phyloP scores from a whole-genome alignment of 345 rosid species.

The Salix brachista region DNA sequence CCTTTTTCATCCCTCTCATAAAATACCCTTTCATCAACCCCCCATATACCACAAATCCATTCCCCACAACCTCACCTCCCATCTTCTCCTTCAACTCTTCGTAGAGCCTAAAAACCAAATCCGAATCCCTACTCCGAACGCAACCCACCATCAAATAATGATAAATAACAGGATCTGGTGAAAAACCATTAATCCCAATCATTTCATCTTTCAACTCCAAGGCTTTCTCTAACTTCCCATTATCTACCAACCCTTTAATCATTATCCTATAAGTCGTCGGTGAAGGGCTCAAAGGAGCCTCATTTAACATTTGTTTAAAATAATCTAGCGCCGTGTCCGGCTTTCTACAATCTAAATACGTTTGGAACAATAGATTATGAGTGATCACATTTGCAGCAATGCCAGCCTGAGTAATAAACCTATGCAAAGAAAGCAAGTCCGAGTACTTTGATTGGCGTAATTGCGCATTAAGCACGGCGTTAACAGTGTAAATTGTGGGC shows the following conservation, averaged over 20 bases:
- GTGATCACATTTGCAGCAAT: constrained; percentile 76
- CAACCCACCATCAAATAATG: constrained; percentile 70
- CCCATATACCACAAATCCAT: constrained; percentile 75
- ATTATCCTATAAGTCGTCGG: constrained; percentile 67
- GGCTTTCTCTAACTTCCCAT: constrained; percentile 67
- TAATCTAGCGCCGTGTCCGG: constrained; percentile 78
- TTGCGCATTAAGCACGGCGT: constrained; percentile 77
- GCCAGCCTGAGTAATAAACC: constrained; percentile 76
- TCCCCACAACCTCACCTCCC: constrained; percentile 61
- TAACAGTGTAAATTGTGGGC: constrained; percentile 81
- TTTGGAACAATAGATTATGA: constrained; percentile 68
- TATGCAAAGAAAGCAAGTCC: constrained; percentile 67
- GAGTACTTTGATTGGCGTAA: constrained; percentile 75
- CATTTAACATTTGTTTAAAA: constrained; percentile 65
- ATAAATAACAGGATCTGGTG: constrained; percentile 60
- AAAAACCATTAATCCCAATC: constrained; percentile 44
- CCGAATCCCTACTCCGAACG: constrained; percentile 47
- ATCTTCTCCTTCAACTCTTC: constrained; percentile 79
- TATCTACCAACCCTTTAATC: constrained; percentile 78
- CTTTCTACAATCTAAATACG: constrained; percentile 71
- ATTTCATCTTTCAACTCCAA: constrained; percentile 83
- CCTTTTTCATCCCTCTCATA: constrained; percentile 63
- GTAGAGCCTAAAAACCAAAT: constrained; percentile 55
- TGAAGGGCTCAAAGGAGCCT: constrained; percentile 70
- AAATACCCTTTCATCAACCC: constrained; percentile 74